Conservation (phyloP, 2,329 filamentous ascomycete species). For the Colletotrichum sublineola region DNA sequence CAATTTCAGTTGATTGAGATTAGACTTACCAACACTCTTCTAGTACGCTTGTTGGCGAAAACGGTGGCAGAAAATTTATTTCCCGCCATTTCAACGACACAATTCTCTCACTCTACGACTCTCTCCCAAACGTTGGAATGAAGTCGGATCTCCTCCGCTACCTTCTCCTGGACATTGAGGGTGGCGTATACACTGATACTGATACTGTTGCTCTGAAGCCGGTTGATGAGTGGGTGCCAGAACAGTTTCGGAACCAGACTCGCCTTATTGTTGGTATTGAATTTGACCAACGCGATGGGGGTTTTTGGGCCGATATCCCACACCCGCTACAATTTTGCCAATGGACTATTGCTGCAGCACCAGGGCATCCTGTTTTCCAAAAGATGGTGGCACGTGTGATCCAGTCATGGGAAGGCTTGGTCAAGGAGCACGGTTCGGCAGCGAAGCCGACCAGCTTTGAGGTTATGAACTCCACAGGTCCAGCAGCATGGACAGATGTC, state of each 20-base stretch:
- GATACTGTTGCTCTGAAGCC: constrained; percentile 69
- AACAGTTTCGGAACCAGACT: constrained; percentile 41
- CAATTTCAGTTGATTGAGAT: neutral
- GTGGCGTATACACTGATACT: constrained; percentile 69
- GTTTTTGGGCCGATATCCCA: constrained; percentile 47
- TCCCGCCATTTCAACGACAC: constrained; percentile 30
- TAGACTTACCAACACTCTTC: neutral
- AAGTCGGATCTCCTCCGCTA: constrained; percentile 50
- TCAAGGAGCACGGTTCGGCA: neutral
- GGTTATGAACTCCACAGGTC: constrained; percentile 51
- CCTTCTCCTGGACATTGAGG: constrained; percentile 48
- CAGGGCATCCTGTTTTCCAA: constrained; percentile 49
- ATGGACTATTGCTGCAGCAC: constrained; percentile 52
- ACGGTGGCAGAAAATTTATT: constrained; percentile 47
- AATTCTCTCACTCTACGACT: constrained; percentile 44
- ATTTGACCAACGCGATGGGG: constrained; percentile 49
- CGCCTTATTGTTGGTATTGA: constrained; percentile 50
- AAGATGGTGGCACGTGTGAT: constrained; percentile 47
- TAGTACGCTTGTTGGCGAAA: constrained; percentile 46
- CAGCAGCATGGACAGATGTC: constrained; percentile 51
- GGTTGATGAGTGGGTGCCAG: constrained; percentile 53
- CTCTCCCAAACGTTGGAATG: constrained; percentile 48
- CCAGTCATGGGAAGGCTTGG: constrained; percentile 41
- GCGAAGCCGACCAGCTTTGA: constrained; percentile 46
- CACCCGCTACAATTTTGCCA: constrained; percentile 52